These are phyloP conservation scores for Fagopyrum esculentum DNA, from an alignment of 148 eudicot genomes.

Conservation along the genomic window DNA sequence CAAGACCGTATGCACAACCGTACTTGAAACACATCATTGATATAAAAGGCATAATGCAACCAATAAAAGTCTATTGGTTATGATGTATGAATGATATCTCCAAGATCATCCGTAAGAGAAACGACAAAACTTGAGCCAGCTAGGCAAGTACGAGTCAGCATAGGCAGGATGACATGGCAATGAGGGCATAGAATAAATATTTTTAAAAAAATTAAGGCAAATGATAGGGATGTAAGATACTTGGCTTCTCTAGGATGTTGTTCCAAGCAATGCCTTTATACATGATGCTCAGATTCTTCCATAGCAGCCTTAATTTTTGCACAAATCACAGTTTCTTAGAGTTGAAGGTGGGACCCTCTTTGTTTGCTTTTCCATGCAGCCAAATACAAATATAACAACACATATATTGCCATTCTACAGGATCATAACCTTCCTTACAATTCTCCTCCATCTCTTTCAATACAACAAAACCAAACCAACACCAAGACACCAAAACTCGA, in stretches of 20 bases:
- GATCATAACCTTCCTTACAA: slow-evolving; percentile 1
- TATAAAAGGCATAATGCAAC: neutral
- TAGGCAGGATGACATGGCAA: neutral
- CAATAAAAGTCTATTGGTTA: neutral
- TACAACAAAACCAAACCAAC: neutral
- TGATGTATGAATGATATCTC: neutral
- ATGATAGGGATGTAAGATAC: slow-evolving; percentile 11
- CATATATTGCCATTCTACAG: slow-evolving; percentile 5
- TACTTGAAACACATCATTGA: neutral
- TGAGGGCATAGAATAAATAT: too few species aligned
- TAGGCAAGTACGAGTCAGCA: neutral
- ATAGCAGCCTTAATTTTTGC: slow-evolving; percentile 13
- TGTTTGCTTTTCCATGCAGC: slow-evolving; percentile 4
- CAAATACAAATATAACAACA: slow-evolving; percentile 1
- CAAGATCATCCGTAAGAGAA: neutral
- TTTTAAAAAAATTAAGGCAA: neutral
- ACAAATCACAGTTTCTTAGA: slow-evolving; percentile 14
- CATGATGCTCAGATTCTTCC: slow-evolving; percentile 15
- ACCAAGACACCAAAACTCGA: neutral
- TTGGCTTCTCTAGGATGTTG: slow-evolving; percentile 16
- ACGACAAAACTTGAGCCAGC: neutral
- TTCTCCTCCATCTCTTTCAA: neutral
- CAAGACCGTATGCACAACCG: too few species aligned
- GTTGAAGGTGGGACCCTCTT: neutral
- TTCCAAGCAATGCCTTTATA: slow-evolving; percentile 13